Conservation (phyloP, 176 grass and related monocot genomes). For the Aegilops sharonensis region DNA sequence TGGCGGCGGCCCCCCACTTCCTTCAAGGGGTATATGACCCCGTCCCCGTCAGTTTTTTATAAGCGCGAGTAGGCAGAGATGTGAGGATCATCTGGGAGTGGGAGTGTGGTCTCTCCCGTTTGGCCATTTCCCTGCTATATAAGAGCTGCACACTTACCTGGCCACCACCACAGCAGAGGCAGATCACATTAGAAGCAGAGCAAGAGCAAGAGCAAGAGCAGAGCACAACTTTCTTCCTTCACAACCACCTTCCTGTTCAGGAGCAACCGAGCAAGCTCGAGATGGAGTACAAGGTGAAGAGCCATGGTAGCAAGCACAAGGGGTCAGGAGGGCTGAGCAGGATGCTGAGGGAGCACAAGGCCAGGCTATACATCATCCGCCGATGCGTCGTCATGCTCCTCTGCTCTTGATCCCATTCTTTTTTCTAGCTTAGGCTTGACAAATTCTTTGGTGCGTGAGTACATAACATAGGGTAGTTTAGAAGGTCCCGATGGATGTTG, state of each 20-base stretch:
- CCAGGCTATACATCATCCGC: constrained; percentile 49
- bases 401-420: not conserved
- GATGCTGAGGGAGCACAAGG: constrained; percentile 54
- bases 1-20: constrained; percentile 10
- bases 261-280: not conserved
- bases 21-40: constrained; percentile 33
- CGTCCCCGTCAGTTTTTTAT: not conserved
- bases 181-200: not conserved
- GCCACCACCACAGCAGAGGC: not conserved
- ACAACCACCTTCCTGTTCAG: not conserved
- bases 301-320: not conserved
- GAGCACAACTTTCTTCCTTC: not conserved
- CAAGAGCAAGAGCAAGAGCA: not conserved
- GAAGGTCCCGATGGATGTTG: not conserved
- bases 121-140: not conserved
- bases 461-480: constrained; percentile 18
- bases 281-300: constrained; percentile 20
- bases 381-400: constrained; percentile 32
- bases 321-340: constrained; percentile 30
- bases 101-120: not conserved
- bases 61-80: not conserved
- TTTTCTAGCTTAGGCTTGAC: constrained; percentile 22
- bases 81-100: not conserved
- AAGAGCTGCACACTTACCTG: not conserved
- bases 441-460: constrained; percentile 29